These are phyloP conservation scores for Arthroderma sp. DNA, from an alignment of 2,329 filamentous ascomycete species.

Conservation along the genomic window DNA sequence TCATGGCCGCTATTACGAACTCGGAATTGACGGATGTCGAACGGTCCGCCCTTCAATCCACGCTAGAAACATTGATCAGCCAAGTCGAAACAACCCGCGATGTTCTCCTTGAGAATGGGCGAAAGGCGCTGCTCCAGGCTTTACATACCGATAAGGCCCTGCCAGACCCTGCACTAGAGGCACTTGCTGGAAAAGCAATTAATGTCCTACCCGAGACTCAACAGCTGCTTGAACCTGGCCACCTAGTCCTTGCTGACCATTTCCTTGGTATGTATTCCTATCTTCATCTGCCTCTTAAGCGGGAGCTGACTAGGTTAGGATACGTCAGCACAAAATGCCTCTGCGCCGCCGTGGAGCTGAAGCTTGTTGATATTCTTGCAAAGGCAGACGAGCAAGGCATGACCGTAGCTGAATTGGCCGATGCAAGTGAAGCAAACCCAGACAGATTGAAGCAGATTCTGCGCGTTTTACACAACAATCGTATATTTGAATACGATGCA, in stretches of 20 bases:
- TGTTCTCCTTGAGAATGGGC: background rate
- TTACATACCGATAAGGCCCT: background rate
- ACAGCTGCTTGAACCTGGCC: slow-evolving; percentile 16
- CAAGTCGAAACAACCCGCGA: background rate
- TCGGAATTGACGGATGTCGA: background rate
- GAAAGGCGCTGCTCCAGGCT: background rate
- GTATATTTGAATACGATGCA: slow-evolving; percentile 26
- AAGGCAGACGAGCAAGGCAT: slow-evolving; percentile 11
- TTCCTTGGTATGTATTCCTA: slow-evolving; percentile 16
- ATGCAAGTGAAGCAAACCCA: slow-evolving; percentile 12
- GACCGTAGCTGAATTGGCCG: slow-evolving; percentile 16
- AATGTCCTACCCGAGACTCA: background rate
- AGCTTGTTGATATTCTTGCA: slow-evolving; percentile 24
- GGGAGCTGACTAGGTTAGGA: background rate
- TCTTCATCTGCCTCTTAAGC: background rate
- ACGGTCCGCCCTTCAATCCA: background rate
- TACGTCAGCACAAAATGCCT: background rate
- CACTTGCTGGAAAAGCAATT: background rate
- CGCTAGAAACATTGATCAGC: background rate
- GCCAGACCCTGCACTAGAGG: background rate
- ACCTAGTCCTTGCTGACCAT: slow-evolving; percentile 20
- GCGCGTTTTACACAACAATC: slow-evolving; percentile 24
- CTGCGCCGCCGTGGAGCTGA: slow-evolving; percentile 21
- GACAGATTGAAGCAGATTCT: slow-evolving; percentile 27
- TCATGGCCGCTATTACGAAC: background rate